Evolutionary conservation across 306 rosid genomes (phyloP), one percentile per base, ranked within the genome.

Genomic region (Acacia crassicarpa): DNA sequence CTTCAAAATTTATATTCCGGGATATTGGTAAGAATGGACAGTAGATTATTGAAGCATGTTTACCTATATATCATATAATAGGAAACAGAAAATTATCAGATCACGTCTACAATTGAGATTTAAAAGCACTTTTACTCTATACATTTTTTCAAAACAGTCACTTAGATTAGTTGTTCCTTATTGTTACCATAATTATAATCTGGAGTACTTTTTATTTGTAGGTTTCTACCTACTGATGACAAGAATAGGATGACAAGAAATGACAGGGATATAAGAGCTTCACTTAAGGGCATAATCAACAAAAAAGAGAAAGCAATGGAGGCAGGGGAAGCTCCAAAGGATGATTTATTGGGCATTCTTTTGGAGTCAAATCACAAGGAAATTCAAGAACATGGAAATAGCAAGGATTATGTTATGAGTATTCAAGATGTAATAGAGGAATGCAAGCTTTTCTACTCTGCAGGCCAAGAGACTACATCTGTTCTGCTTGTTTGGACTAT

Each of bases 391-490:
- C 77, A 87, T 8, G 89, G 89, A 67, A 75, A 80, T 71, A 72
- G 38, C 1, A 91, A 87, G 73, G 79, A 81, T 6, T 70, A 51
- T 38, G 91, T 91, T 19, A 79, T 91, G 89, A 86, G 56, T 17
- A 58, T 79, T 41, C 54, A 88, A 14, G 92, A 91, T 7, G 86
- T 91, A 7, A 77, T 90, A 0, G 86, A 79, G 8, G 93, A 91
- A 69, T 91, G 91, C 82, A 88, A 87, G 59, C 25, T 74, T n/a
- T 88, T 90, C 76, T 90, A 86, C 84, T 38, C 88, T 53, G 91
- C 89, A 2, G 93, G 93, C 8, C 91, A 91, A 58, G 95, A 89
- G 15, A 89, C 95, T 27, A 89, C 92, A 1, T 81, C 93, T 3
- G 74, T 12, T 19, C 54, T 89, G 53, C 86, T 91, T 14, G 82